These are phyloP conservation scores for Synchytrium microbalum DNA, from an alignment of 371 early-diverging fungal species.

Conservation along the genomic window DNA sequence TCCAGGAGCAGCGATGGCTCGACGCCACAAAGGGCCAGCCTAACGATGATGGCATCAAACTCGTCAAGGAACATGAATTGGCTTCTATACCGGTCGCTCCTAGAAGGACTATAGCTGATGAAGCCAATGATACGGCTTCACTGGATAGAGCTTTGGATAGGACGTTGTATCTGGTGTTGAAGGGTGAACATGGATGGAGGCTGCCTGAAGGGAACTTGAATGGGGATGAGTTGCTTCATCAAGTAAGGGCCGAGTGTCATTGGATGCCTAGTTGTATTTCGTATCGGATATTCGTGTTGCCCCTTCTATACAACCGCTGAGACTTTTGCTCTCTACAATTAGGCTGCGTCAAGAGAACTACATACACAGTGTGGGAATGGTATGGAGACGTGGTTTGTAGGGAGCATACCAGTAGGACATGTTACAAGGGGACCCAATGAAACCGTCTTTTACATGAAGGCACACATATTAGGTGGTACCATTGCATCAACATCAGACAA, in stretches of 20 bases:
- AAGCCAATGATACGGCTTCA: slow-evolving; percentile 52
- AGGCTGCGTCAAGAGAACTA: slow-evolving; percentile 1
- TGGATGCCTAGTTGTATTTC: slow-evolving; percentile 3
- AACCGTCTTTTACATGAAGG: slow-evolving; percentile 74
- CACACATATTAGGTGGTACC: slow-evolving; percentile 74
- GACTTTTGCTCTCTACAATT: no score
- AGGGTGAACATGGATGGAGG: slow-evolving; percentile 56
- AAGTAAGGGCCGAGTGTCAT: slow-evolving; percentile 30
- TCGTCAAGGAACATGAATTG: slow-evolving; percentile 42
- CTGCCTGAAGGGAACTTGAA: slow-evolving; percentile 68
- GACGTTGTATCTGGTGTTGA: slow-evolving; percentile 67
- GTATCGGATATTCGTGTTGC: slow-evolving; percentile 4
- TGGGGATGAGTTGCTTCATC: slow-evolving; percentile 53
- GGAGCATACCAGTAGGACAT: slow-evolving; percentile 62
- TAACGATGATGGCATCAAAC: not conserved
- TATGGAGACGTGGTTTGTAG: slow-evolving; percentile 67
- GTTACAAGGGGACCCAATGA: slow-evolving; percentile 11
- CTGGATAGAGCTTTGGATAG: slow-evolving; percentile 67
- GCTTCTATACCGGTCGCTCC: slow-evolving; percentile 39
- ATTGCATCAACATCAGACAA: slow-evolving; percentile 47
- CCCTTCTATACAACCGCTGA: no score
- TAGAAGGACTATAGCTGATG: slow-evolving; percentile 61
- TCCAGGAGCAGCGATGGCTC: slow-evolving; percentile 57
- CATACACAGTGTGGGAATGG: slow-evolving; percentile 48
- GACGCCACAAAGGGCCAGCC: slow-evolving; percentile 26